Conservation (phyloP, 495 filamentous ascomycete species). For the Hamigera avellanea region DNA sequence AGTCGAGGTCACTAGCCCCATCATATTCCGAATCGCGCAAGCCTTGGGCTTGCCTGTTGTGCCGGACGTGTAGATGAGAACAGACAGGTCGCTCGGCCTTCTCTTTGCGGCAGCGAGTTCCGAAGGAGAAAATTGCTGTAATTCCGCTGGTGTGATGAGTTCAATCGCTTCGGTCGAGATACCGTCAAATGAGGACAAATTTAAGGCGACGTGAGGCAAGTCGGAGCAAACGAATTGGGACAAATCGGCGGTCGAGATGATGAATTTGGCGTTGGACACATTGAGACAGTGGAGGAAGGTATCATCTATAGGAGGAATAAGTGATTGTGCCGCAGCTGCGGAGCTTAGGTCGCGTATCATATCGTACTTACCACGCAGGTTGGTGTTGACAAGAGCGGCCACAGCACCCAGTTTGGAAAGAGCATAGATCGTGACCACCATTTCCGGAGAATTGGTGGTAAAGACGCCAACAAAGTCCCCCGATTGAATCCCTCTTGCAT, state of each 20-base stretch:
- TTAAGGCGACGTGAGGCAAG: slow-evolving; percentile 28
- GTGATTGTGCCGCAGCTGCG: too few relatives aligned
- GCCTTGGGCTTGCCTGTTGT: slow-evolving; percentile 90
- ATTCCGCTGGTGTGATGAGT: slow-evolving; percentile 29
- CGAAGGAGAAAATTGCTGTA: slow-evolving; percentile 26
- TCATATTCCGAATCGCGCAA: slow-evolving; percentile 57
- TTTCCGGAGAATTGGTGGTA: slow-evolving; percentile 63
- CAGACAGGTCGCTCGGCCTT: slow-evolving; percentile 40
- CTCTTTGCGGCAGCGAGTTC: slow-evolving; percentile 24
- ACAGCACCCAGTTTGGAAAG: slow-evolving; percentile 75
- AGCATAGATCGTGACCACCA: slow-evolving; percentile 69
- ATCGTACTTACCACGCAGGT: slow-evolving; percentile 49
- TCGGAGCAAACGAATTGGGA: slow-evolving; percentile 23
- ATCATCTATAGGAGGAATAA: slow-evolving; percentile 22
- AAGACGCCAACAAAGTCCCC: slow-evolving; percentile 37
- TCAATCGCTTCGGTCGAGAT: slow-evolving; percentile 46
- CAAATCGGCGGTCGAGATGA: slow-evolving; percentile 48
- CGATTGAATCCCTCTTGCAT: slow-evolving; percentile 19
- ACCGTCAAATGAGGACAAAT: slow-evolving; percentile 26
- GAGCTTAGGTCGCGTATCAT: neutral
- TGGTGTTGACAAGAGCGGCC: slow-evolving; percentile 89
- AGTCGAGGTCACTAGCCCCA: slow-evolving; percentile 35
- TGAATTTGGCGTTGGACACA: slow-evolving; percentile 51
- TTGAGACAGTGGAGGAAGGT: slow-evolving; percentile 73
- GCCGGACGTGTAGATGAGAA: slow-evolving; percentile 75